phyloP scores from a whole-genome alignment of 164 flowering plant species.

The Aristolochia contorta region DNA sequence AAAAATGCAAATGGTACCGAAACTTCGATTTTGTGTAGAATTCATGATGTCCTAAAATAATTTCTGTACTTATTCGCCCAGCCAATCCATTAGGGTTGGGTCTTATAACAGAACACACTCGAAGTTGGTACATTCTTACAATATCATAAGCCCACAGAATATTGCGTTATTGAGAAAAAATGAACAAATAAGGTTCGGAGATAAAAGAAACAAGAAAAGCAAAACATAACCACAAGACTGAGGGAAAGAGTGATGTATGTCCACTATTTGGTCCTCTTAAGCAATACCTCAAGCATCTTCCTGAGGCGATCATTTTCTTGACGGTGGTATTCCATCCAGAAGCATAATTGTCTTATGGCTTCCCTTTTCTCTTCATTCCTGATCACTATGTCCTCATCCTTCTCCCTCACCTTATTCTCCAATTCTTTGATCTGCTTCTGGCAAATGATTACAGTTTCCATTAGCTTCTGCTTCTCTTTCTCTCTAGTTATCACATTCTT shows the following conservation, averaged over 20 bases:
- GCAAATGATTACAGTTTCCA: conserved; percentile 20
- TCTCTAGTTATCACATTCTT: conserved; percentile 17
- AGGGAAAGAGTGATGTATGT: conserved; percentile 9
- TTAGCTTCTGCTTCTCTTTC: conserved; percentile 22
- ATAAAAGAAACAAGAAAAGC: background rate
- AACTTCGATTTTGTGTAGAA: no score
- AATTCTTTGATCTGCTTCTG: conserved; percentile 29
- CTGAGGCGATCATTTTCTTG: conserved; percentile 33
- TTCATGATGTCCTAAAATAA: no score
- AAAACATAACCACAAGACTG: background rate
- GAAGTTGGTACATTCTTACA: no score
- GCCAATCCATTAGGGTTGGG: no score
- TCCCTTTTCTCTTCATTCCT: conserved; percentile 71
- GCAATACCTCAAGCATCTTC: conserved; percentile 22
- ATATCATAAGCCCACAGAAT: no score
- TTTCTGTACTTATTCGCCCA: no score
- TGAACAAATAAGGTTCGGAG: conserved; percentile 6
- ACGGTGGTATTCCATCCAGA: conserved; percentile 58
- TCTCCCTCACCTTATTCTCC: conserved; percentile 34
- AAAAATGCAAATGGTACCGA: no score
- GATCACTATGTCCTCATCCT: conserved; percentile 31
- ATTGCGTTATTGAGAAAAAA: conserved; percentile 2
- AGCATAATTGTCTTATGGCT: conserved; percentile 72
- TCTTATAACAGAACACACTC: no score
- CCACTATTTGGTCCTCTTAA: conserved; percentile 19